A percentile compares a stretch with the other conserved stretches of the same genome.
Evolutionary conservation across 306 rosid genomes (phyloP).

Genomic region (Astragalus glycyphyllos): DNA sequence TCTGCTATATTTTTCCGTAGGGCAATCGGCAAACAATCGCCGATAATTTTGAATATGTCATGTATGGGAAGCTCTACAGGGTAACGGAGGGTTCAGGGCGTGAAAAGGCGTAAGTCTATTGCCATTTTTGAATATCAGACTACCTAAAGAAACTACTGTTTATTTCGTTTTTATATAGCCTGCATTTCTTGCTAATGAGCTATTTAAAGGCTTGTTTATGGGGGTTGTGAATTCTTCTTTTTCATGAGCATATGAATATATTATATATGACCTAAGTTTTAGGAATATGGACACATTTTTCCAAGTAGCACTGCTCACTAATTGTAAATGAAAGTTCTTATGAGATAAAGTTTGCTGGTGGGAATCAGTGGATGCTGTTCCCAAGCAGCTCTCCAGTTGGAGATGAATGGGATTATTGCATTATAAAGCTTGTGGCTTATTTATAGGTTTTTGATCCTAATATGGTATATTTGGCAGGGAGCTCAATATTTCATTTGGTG

Average conservation of each 20-base stretch:
- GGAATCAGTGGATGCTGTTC: constrained; percentile 1
- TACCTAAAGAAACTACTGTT: constrained; percentile 2
- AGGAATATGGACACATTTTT: neutral
- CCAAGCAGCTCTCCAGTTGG: constrained; percentile 12
- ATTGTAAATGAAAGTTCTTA: neutral
- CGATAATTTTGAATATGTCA: constrained; percentile 86
- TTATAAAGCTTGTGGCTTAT: constrained; percentile 15
- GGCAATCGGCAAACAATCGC: constrained; percentile 80
- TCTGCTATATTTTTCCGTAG: constrained; percentile 39
- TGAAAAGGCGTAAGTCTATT: constrained; percentile 74
- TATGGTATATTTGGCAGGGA: constrained; percentile 53
- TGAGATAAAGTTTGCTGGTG: constrained; percentile 1
- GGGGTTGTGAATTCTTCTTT: neutral
- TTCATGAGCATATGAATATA: neutral
- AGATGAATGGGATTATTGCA: constrained; percentile 23
- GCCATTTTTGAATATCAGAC: constrained; percentile 11
- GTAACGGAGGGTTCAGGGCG: constrained; percentile 79
- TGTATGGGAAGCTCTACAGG: constrained; percentile 88
- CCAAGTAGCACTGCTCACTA: neutral
- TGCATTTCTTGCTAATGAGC: constrained; percentile 3
- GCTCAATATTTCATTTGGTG: constrained; percentile 83
- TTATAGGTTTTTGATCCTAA: neutral
- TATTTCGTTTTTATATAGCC: constrained; percentile 1
- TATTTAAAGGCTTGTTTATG: constrained; percentile 16
- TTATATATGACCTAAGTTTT: neutral